phyloP scores from a whole-genome alignment of 805 yeast genomes.

The Metschnikowia koreensis region DNA sequence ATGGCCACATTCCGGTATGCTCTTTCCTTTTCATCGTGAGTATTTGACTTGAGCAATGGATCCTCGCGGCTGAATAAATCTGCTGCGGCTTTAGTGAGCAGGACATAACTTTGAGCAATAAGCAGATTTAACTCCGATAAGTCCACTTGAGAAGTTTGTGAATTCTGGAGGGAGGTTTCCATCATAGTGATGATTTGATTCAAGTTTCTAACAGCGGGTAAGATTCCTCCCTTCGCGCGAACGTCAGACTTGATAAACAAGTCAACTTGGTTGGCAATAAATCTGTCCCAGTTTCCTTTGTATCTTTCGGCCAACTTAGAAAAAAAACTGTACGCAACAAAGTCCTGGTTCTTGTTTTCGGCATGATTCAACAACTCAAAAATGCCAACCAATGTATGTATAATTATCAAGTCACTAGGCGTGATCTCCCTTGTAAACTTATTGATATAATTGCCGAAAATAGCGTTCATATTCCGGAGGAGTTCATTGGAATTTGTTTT shows the following conservation, averaged over 20 bases:
- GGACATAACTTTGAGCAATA: conserved; percentile 30
- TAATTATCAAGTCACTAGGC: conserved; percentile 36
- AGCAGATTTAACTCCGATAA: conserved; percentile 22
- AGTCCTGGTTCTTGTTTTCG: conserved; percentile 59
- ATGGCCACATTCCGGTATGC: conserved; percentile 40
- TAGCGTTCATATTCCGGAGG: conserved; percentile 41
- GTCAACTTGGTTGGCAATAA: conserved; percentile 53
- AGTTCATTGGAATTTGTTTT: conserved; percentile 47
- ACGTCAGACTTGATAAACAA: conserved; percentile 33
- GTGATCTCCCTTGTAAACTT: conserved; percentile 33
- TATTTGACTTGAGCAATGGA: conserved; percentile 42
- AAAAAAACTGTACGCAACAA: conserved; percentile 47
- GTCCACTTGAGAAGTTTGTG: conserved; percentile 7
- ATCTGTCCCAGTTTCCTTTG: conserved; percentile 55
- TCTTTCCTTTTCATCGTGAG: conserved; percentile 44
- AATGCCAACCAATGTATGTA: conserved; percentile 31
- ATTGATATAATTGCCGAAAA: conserved; percentile 46
- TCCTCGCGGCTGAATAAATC: conserved; percentile 40
- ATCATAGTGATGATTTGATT: conserved; percentile 32
- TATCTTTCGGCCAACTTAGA: conserved; percentile 52
- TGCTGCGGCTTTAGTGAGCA: conserved; percentile 32
- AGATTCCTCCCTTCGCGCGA: conserved; percentile 35
- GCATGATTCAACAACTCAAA: conserved; percentile 32
- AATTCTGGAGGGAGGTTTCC: conserved; percentile 32
- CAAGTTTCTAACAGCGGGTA: conserved; percentile 34